Evolutionary conservation across 169 alveolate species (phyloP).

Genomic region (Plasmodium vivax): DNA sequence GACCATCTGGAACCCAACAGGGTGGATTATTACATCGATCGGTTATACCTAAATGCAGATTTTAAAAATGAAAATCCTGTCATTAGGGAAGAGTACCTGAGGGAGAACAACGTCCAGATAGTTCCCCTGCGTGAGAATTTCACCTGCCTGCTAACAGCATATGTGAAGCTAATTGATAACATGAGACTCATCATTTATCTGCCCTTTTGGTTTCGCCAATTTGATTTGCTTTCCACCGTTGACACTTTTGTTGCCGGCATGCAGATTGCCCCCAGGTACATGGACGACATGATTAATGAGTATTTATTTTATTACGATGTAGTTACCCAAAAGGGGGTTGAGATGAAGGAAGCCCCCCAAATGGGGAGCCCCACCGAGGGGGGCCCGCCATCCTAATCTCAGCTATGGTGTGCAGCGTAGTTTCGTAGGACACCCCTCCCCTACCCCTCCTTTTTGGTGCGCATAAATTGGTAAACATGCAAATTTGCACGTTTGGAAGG

Average conservation of each 20-base stretch:
- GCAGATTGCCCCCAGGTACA: conserved; percentile 19
- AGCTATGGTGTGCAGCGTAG: background rate
- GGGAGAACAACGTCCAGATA: conserved; percentile 39
- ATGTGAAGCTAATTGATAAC: conserved; percentile 22
- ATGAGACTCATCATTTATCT: conserved; percentile 58
- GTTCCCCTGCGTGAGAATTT: conserved; percentile 27
- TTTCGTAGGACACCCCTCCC: background rate
- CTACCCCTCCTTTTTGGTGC: background rate
- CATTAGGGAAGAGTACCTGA: conserved; percentile 15
- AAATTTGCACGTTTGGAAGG: background rate
- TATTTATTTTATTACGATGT: conserved; percentile 32
- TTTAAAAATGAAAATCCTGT: conserved; percentile 22
- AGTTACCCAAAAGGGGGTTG: background rate
- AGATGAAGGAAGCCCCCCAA: background rate
- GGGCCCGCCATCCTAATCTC: background rate
- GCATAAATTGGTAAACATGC: background rate
- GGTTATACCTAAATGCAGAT: background rate
- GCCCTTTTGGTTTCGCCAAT: conserved; percentile 34
- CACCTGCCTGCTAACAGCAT: conserved; percentile 57
- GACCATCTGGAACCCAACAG: background rate
- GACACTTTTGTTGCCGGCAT: conserved; percentile 52
- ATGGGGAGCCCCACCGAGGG: background rate
- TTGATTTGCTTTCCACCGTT: conserved; percentile 30
- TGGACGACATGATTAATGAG: conserved; percentile 30
- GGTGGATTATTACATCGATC: conserved; percentile 19